Evolutionary conservation across 2,329 filamentous ascomycete species (phyloP).

Genomic region (Aspergillus sp.): DNA sequence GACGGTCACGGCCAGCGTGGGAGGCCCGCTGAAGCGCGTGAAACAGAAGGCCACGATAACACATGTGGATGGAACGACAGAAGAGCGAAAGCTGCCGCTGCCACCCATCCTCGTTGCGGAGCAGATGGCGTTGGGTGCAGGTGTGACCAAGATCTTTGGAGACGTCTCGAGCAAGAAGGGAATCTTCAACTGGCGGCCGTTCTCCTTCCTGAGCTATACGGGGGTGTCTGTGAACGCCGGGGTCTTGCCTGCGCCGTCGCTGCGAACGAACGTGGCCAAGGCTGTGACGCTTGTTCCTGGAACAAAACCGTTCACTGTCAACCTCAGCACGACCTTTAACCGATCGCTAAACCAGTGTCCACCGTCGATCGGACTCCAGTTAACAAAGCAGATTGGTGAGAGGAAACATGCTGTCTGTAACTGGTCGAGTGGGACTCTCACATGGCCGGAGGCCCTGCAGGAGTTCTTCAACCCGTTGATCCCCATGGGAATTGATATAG

Average conservation of each 20-base stretch:
- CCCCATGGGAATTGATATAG: conserved; percentile 21
- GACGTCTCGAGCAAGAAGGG: conserved; percentile 25
- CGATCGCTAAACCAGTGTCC: conserved; percentile 24
- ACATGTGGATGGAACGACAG: conserved; percentile 24
- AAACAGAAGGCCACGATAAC: conserved; percentile 21
- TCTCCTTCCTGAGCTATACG: conserved; percentile 33
- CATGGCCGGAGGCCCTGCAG: conserved; percentile 30
- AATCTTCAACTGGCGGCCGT: conserved; percentile 24
- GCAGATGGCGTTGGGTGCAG: conserved; percentile 32
- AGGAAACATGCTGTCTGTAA: conserved; percentile 30
- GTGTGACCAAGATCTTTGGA: conserved; percentile 27
- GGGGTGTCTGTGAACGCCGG: conserved; percentile 24
- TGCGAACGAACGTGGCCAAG: conserved; percentile 30
- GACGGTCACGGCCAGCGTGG: conserved; percentile 30
- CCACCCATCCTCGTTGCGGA: conserved; percentile 26
- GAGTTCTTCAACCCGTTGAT: conserved; percentile 22
- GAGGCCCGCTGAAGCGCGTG: conserved; percentile 26
- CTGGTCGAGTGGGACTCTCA: conserved; percentile 37
- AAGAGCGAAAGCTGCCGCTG: conserved; percentile 28
- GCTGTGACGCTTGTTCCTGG: conserved; percentile 29
- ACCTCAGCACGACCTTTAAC: conserved; percentile 26
- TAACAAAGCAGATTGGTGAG: conserved; percentile 29
- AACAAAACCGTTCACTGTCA: conserved; percentile 32
- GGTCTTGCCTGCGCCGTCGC: conserved; percentile 29
- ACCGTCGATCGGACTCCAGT: conserved; percentile 31